phyloP scores from a whole-genome alignment of 495 filamentous ascomycete genomes.

The Pseudoneurospora amorphoporcata region DNA sequence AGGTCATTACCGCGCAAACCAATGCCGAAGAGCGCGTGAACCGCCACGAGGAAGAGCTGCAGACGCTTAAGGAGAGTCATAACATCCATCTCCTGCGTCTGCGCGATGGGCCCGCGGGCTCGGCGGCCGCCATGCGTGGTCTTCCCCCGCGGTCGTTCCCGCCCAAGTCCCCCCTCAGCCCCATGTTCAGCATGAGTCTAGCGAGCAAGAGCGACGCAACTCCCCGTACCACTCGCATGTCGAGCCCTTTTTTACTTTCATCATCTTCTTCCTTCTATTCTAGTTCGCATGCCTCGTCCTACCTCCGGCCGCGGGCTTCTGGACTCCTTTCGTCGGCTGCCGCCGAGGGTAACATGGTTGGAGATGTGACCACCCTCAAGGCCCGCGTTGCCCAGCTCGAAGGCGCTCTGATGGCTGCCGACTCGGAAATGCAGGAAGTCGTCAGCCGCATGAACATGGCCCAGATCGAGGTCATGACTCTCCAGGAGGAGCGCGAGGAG shows the following conservation, averaged over 20 bases:
- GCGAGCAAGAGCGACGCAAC: conserved; percentile 3
- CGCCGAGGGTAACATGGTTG: conserved; percentile 40
- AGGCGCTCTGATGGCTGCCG: conserved; percentile 67
- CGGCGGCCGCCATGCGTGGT: conserved; percentile 10
- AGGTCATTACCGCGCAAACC: conserved; percentile 72
- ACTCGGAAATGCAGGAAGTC: conserved; percentile 90
- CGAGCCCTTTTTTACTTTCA: conserved; percentile 12
- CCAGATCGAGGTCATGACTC: conserved; percentile 85
- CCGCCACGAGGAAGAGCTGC: conserved; percentile 78
- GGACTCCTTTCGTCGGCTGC: conserved; percentile 27
- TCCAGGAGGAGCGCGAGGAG: conserved; percentile 87
- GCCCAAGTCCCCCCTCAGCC: conserved; percentile 50
- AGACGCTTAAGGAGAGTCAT: conserved; percentile 63
- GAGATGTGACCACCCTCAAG: conserved; percentile 65
- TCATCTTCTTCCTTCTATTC: background rate
- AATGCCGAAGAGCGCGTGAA: conserved; percentile 73
- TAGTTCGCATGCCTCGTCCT: background rate
- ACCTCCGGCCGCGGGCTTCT: conserved; percentile 23
- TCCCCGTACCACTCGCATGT: conserved; percentile 21
- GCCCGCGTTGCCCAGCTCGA: conserved; percentile 60
- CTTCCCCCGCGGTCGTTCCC: conserved; percentile 33
- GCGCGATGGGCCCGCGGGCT: conserved; percentile 30
- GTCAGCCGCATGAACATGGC: conserved; percentile 85
- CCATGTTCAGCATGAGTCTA: conserved; percentile 43
- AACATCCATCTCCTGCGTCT: conserved; percentile 68